Conservation (phyloP, 108 stramenopile genomes). For the Fragilaria crotonensis region DNA sequence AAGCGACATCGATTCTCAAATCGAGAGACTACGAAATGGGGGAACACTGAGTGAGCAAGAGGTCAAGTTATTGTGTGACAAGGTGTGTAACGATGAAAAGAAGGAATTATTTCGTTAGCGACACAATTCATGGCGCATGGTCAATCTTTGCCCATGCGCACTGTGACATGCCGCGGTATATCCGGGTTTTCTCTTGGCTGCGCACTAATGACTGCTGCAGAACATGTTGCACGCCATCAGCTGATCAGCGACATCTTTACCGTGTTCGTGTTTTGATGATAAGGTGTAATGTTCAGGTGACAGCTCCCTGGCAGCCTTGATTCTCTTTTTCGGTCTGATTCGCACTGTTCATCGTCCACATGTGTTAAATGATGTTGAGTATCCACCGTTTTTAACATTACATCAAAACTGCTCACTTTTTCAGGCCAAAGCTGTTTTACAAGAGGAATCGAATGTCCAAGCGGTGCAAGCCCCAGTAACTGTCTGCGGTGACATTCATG, state of each 20-base stretch:
- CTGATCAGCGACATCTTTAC: neutral
- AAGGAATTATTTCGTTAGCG: neutral
- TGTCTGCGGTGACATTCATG: constrained; percentile 93
- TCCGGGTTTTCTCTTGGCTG: neutral
- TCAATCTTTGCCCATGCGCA: neutral
- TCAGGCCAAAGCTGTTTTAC: constrained; percentile 17
- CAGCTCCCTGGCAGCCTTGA: neutral
- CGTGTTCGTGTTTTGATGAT: neutral
- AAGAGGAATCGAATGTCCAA: constrained; percentile 85
- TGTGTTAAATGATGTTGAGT: neutral
- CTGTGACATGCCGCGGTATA: neutral
- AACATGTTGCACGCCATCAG: neutral
- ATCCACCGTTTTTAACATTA: neutral
- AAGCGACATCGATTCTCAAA: constrained; percentile 62
- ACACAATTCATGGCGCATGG: neutral
- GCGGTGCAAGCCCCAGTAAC: constrained; percentile 77
- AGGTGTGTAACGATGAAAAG: constrained; percentile 35
- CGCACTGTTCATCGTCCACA: neutral
- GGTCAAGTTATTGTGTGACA: constrained; percentile 78
- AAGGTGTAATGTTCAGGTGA: neutral
- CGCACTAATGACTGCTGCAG: neutral
- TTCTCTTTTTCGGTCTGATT: neutral
- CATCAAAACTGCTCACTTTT: neutral
- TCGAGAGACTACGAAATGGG: constrained; percentile 62
- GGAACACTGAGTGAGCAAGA: constrained; percentile 81